phyloP scores from a whole-genome alignment of 106 monocot species.

The Allium fistulosum region DNA sequence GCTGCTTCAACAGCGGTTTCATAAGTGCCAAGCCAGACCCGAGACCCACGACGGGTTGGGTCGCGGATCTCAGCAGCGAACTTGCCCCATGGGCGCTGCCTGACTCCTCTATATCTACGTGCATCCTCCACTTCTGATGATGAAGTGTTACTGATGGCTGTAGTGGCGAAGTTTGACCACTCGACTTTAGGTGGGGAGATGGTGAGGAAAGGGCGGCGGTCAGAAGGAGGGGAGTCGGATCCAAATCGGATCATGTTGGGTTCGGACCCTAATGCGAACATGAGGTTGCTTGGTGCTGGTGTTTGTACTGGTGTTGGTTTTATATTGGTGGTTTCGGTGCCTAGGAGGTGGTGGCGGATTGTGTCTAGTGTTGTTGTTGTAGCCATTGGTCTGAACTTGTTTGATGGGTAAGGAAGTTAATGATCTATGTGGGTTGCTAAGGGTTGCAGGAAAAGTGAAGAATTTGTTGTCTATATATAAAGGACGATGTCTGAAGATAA shows the following conservation, averaged over 20 bases:
- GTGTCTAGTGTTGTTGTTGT: background rate
- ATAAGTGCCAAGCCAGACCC: slow-evolving; percentile 77
- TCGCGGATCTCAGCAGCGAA: slow-evolving; percentile 70
- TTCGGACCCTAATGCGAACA: slow-evolving; percentile 6
- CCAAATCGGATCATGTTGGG: slow-evolving; percentile 23
- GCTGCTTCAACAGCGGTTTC: slow-evolving; percentile 68
- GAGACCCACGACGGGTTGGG: slow-evolving; percentile 51
- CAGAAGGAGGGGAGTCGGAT: slow-evolving; percentile 1
- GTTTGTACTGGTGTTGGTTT: too few species aligned
- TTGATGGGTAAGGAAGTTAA: too few species aligned
- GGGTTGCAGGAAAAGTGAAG: too few species aligned
- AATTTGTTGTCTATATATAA: too few species aligned
- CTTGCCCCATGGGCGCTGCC: slow-evolving; percentile 84
- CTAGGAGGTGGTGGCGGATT: background rate
- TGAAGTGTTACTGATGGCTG: background rate
- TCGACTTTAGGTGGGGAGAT: slow-evolving; percentile 9
- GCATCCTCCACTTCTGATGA: slow-evolving; percentile 4
- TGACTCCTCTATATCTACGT: slow-evolving; percentile 58
- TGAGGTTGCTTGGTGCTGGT: too few species aligned
- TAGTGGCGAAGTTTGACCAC: background rate
- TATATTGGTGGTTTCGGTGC: too few species aligned
- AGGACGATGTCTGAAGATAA: too few species aligned
- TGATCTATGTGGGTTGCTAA: too few species aligned
- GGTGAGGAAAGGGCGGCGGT: slow-evolving; percentile 4
- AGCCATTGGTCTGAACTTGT: background rate